phyloP scores from a whole-genome alignment of 805 yeast genomes.

The Suhomyces sp. region DNA sequence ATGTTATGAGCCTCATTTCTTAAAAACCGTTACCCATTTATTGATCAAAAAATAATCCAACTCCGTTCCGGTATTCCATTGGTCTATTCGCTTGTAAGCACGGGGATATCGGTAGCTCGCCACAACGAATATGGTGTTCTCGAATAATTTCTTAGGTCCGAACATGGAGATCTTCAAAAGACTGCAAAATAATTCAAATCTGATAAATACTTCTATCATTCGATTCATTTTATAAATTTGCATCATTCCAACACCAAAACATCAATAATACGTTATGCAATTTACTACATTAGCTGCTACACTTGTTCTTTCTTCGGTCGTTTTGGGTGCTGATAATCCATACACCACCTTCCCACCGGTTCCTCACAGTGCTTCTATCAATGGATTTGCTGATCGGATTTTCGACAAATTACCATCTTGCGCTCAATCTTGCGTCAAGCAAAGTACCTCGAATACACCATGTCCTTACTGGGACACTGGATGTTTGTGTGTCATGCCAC shows the following conservation, averaged over 20 bases:
- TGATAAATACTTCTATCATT: neutral
- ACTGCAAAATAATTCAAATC: neutral
- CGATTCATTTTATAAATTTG: neutral
- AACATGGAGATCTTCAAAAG: neutral
- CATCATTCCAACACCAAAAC: neutral
- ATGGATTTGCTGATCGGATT: constrained; percentile 50
- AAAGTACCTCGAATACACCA: constrained; percentile 35
- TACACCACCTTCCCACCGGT: constrained; percentile 46
- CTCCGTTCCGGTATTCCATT: neutral
- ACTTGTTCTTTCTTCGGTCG: constrained; percentile 6
- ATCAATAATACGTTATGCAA: neutral
- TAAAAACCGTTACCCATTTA: neutral
- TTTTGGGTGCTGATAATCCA: constrained; percentile 22
- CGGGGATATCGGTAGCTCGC: neutral
- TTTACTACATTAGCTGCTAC: neutral
- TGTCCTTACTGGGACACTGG: constrained; percentile 49
- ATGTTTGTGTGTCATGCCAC: constrained; percentile 42
- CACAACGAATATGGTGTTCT: neutral
- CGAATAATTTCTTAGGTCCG: neutral
- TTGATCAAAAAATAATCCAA: neutral
- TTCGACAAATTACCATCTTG: constrained; percentile 37
- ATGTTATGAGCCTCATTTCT: neutral
- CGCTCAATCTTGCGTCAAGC: constrained; percentile 34
- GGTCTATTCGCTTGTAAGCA: neutral
- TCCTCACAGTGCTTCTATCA: constrained; percentile 45